Evolutionary conservation across 1,284 basidiomycete species (phyloP), one percentile per base, ranked within the genome.

Genomic region (Ustilago cynodontis): DNA sequence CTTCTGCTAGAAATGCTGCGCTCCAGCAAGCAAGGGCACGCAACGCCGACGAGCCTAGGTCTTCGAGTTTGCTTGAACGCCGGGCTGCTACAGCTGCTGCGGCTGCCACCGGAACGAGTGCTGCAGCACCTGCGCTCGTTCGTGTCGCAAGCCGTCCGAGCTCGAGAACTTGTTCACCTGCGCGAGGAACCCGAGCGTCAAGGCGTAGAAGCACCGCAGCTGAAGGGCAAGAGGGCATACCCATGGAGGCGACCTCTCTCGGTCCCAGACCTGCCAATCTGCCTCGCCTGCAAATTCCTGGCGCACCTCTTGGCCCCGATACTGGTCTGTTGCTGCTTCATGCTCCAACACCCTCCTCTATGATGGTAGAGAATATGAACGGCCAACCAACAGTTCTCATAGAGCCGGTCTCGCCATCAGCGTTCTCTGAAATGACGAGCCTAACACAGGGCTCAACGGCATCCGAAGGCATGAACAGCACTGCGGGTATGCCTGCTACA

Each of bases 351-450:
- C 9, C 57, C 13, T 37, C 51, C n/a, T 41, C 51, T 11, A 39
- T 31, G 14, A 54, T 63, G 33, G 50, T 33, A 2, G 59, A 54
- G 16, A 37, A 22, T 4, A 13, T 29, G 29, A 35, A 53, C 7
- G 68, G 26, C 29, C 62, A 39, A n/a, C 59, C 35, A 5, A n/a
- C 52, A 13, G 26, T 31, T 2, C 55, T 50, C 20, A 24, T 45
- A 3, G 73, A 77, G 39, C 70, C 74, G 1, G 45, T 68, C 35
- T 77, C 74, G 16, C 74, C 74, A 1, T 77, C 74, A 16, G 74
- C 74, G 0, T 66, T 59, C 13, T 77, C 74, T 1, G 70, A 72
- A 28, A 72, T 72, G 70, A 77, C 74, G 11, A 77, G 65, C 59
- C 13, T 77, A 49, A 77, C 74, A 2, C 65, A 77, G 26, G 66